Base-by-base conservation (phyloP, 805 yeast species). In the Wickerhamomyces alni region DNA sequence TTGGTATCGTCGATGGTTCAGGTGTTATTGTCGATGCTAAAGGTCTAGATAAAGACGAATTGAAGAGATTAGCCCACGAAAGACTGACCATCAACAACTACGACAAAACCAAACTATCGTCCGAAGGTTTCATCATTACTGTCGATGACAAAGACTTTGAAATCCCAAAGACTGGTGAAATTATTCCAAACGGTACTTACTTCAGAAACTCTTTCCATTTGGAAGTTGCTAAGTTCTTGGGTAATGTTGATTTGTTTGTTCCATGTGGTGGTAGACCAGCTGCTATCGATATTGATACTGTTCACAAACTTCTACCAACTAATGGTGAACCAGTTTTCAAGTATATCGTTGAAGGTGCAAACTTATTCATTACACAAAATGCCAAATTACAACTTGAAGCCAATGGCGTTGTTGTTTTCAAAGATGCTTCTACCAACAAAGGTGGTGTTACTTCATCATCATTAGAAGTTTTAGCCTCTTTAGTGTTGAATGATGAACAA, bases 261-360 rank as follows among this genome's bases (percentile, higher is more conserved):
- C 99, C 99, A 42, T 91, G 99, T 66, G 99, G 99, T 63, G 99
- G 99, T 52, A 83, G 99, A 66, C 99, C 99, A 44, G 91, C 86
- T 52, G 94, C 98, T 17, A 80, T 91, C 61, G 94, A 89, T 62
- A 78, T 89, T 47, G 82, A 79, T 62, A 93, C 85, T 55, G 93
- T 89, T 43, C 67, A 70, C 46, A 66, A 66, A 39, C 76, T 87
- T 53, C 76, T 93, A 50, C 87, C 84, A 61, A 70, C 69, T 30
- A 78, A 78, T 24, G 94, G 93, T 42, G 81, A 82, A 63, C 63
- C 85, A 17, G 68, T 76, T 49, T 74, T 93, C 52, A 94, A 95
- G 36, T 87, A 82, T 65, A 78, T 91, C 59, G 96, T 93, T 41
- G 99, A 91, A 68, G 99, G 99, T 59, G 99, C 99, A 41, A 93